Base-by-base conservation (phyloP, 169 alveolate genomes). In the Eimeria brunetti region DNA sequence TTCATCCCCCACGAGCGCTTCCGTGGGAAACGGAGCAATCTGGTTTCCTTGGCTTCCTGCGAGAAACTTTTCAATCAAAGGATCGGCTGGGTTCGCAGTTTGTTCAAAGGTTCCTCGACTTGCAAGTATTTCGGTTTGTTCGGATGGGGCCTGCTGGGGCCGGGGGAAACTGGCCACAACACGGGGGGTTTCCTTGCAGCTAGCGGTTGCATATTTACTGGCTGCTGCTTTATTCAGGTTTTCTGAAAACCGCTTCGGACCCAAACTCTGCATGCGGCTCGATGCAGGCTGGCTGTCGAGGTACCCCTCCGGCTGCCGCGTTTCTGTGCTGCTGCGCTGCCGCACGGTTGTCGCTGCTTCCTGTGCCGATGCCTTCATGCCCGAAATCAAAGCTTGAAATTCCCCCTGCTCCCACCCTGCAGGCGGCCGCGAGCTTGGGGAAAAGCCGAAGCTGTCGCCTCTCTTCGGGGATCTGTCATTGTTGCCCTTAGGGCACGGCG, bases 101-200 rank as follows among this genome's bases (percentile, higher is more conserved):
- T 41, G 76, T 30, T 60, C 92, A 30, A 85, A 62, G 8, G 92
- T 49, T 6, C 92, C 92, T 20, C 92, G 92, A 33, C 92, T 85
- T 9, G 92, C 92, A 60, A 36, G 9, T 44, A 85, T 14, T 1
- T 83, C 90, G 53, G 30, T 2, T 7, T 20, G 33, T 67, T 85
- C 80, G 33, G 64, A 27, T 0, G 81, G 30, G 44, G 3, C 33
- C 16, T 24, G 20, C 49, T 38, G 92, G 33, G 92, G 64, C 71
- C 64, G 38, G 24, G 90, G 90, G 30, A 30, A 53, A 22, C 90
- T 83, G 53, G 90, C 90, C n/a, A 83, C 75, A 12, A 56, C 90
- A 14, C 64, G 90, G 33, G 75, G 67, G 38, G 67, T 49, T 78
- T 78, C 88, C 44, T 78, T 78, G 64, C 64, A 78, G 67, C 38